These are phyloP conservation scores for Leavenworthia alabamica DNA, from an alignment of 345 rosid species.

Conservation along the genomic window DNA sequence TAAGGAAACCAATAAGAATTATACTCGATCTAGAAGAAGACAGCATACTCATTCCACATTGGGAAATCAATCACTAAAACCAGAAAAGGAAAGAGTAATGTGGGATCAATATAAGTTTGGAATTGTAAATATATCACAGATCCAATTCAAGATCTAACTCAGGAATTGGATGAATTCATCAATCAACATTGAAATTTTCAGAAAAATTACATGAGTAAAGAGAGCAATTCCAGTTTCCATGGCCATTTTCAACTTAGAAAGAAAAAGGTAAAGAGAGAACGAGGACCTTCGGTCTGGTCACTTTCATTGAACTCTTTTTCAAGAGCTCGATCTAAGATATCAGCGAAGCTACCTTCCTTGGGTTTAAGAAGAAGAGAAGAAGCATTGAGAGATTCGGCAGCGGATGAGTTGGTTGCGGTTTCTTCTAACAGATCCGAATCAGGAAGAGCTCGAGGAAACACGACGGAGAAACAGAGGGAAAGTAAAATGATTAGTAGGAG, in stretches of 20 bases:
- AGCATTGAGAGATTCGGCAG: no score
- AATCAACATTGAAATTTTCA: not conserved
- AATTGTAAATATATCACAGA: constrained; percentile 6
- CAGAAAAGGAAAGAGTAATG: not conserved
- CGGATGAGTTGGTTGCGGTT: constrained; percentile 16
- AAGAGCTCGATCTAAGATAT: constrained; percentile 81
- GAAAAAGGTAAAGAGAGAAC: no score
- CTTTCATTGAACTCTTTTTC: constrained; percentile 79
- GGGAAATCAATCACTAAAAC: no score
- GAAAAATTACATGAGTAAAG: not conserved
- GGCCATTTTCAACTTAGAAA: not conserved
- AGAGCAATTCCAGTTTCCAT: not conserved
- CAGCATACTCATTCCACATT: not conserved
- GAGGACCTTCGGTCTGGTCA: constrained; percentile 59
- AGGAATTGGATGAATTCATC: not conserved
- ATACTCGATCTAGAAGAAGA: constrained; percentile 13
- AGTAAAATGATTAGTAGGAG: constrained; percentile 7
- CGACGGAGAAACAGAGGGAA: constrained; percentile 17
- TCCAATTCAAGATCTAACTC: constrained; percentile 11
- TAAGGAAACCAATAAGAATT: constrained; percentile 18
- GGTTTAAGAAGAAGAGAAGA: constrained; percentile 31
- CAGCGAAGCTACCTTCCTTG: constrained; percentile 69
- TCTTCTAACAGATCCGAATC: constrained; percentile 25
- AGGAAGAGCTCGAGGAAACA: constrained; percentile 16
- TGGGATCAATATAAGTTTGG: not conserved